Conservation (phyloP, 2,329 filamentous ascomycete species). For the Verticillium nubilum region DNA sequence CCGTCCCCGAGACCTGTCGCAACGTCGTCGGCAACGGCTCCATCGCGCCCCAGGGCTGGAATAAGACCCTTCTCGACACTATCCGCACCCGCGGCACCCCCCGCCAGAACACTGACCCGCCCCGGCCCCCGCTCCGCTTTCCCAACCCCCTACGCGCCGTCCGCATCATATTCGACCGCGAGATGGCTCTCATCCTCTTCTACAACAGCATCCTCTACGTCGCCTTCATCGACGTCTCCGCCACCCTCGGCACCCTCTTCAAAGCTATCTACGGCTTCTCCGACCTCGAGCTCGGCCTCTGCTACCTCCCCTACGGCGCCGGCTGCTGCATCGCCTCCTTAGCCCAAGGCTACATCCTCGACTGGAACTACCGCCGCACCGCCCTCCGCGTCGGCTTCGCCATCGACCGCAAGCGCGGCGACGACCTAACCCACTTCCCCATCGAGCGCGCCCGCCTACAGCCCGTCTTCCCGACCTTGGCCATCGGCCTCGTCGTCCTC, state of each 20-base stretch:
- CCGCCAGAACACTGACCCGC: constrained; percentile 18
- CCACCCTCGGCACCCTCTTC: constrained; percentile 48
- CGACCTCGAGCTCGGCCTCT: constrained; percentile 46
- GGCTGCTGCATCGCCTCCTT: constrained; percentile 44
- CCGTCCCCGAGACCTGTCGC: constrained; percentile 55
- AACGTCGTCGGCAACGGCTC: constrained; percentile 60
- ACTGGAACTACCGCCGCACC: constrained; percentile 67
- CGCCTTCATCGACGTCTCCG: constrained; percentile 48
- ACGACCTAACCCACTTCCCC: constrained; percentile 45
- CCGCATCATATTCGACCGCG: constrained; percentile 49
- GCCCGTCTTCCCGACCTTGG: constrained; percentile 48
- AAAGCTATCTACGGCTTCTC: constrained; percentile 44
- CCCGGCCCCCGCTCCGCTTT: constrained; percentile 38
- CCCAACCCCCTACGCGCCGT: constrained; percentile 55
- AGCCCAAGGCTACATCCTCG: constrained; percentile 51
- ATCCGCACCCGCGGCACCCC: constrained; percentile 23
- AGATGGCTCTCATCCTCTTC: constrained; percentile 47
- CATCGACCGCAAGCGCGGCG: constrained; percentile 53
- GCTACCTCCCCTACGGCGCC: constrained; percentile 48
- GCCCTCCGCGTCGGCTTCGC: constrained; percentile 56
- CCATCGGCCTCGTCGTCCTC: constrained; percentile 45
- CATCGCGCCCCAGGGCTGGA: constrained; percentile 51
- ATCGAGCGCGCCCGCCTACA: constrained; percentile 51
- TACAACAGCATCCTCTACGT: constrained; percentile 51
- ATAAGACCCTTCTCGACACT: constrained; percentile 50